Base-by-base conservation (phyloP, 805 yeast species). In the Pichia membranifaciens region DNA sequence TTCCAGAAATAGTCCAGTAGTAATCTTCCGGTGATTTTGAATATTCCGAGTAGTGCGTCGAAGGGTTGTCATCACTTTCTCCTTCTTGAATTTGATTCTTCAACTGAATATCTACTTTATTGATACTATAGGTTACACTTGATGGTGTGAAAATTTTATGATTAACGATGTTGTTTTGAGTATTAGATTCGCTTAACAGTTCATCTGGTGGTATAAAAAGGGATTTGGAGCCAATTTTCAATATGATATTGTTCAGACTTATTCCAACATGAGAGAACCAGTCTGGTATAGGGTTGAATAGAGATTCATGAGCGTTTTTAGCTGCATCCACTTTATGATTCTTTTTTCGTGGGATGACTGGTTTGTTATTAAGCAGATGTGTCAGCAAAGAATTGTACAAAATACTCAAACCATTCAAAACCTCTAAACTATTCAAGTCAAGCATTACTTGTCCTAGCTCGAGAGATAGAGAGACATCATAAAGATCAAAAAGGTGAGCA, bases 241-340 rank as follows among this genome's bases (percentile, higher is more conserved):
- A 5, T 10, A 38, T 42, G 5, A 53, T 43, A 16, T 50, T 44
- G 6, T 38, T 38, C 2, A 57, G 3, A 12, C 48, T 44, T 4
- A 71, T 15, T 16, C 54, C 58, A 6, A 62, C 15, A 6, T 52
- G 55, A 34, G 61, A 60, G 22, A 72, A 60, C 62, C 67, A 64
- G 1, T 38, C 25, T 3, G 75, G 75, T 18, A 71, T 45, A 6
- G 61, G 55, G 12, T 51, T 45, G 58, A 71, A 54, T 47, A 53
- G 5, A 53, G 41, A 2, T 36, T 52, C 38, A 45, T 56, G 8
- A 54, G 59, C 32, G 5, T 29, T 22, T 10, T 9, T 20, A 15
- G 20, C 38, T 31, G 18, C 8, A 7, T 35, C 9, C 22, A 4
- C 15, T 21, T 15, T 34, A 15, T 9, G 1, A 34, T 4, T 33